A percentile compares a stretch with the other conserved stretches of the same genome.
These are phyloP conservation scores for Salix brachista DNA, from an alignment of 345 rosid genomes.

Conservation along the genomic window DNA sequence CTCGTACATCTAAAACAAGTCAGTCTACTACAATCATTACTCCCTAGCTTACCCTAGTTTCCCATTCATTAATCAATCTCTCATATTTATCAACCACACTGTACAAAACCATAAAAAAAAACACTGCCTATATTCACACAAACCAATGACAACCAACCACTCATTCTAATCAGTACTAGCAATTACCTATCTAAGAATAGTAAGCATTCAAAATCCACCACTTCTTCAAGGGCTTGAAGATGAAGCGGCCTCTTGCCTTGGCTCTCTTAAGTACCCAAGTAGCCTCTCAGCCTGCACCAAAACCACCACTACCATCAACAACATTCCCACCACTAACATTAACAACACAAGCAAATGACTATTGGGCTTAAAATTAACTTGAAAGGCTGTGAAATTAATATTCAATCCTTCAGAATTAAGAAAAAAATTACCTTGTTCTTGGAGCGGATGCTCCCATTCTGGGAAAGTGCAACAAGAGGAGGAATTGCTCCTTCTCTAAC, in stretches of 20 bases:
- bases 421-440: constrained; percentile 61
- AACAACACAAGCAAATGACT: neutral
- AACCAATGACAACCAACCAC: constrained; percentile 10
- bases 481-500: constrained; percentile 98
- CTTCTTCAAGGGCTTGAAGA: constrained; percentile 47
- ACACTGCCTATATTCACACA: constrained; percentile 44
- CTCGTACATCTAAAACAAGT: constrained; percentile 34
- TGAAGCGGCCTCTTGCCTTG: constrained; percentile 50
- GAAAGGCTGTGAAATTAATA: neutral
- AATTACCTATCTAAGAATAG: constrained; percentile 17
- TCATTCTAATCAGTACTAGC: constrained; percentile 11
- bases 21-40: constrained; percentile 27
- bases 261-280: constrained; percentile 66
- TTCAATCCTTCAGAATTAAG: neutral
- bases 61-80: constrained; percentile 18
- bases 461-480: constrained; percentile 90
- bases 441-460: constrained; percentile 65
- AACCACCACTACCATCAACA: neutral
- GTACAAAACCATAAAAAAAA: constrained; percentile 44
- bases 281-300: constrained; percentile 84
- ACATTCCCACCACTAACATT: neutral
- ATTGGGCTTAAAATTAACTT: neutral
- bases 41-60: constrained; percentile 20
- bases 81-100: constrained; percentile 38
- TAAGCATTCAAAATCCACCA: neutral